Evolutionary conservation across 768 basidiomycete species (phyloP).

Genomic region (Daedaleopsis nitida): DNA sequence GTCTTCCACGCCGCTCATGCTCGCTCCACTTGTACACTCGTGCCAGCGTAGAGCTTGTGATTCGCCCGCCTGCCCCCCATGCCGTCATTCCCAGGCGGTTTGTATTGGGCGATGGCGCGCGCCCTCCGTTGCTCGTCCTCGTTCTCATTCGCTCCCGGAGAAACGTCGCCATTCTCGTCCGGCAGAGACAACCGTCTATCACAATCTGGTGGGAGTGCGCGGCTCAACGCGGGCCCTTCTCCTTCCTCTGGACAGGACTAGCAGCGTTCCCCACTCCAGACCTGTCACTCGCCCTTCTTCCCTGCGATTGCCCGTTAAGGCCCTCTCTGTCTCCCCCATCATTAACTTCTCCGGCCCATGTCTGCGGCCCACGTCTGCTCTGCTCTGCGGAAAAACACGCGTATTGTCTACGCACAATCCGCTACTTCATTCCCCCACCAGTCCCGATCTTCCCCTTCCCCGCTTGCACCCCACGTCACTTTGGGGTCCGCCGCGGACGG

Average conservation of each 20-base stretch:
- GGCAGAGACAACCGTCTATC: slow-evolving; percentile 2
- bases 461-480: slow-evolving; percentile 2
- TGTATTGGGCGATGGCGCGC: background rate
- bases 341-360: slow-evolving; percentile 10
- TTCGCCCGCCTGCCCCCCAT: background rate
- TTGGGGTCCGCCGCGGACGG: slow-evolving; percentile 13
- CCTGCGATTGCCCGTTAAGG: slow-evolving; percentile 1
- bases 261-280: slow-evolving; percentile 14
- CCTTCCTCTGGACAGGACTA: slow-evolving; percentile 14
- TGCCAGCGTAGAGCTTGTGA: slow-evolving; percentile 1
- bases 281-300: slow-evolving; percentile 15
- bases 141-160: slow-evolving; percentile 14
- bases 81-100: slow-evolving; percentile 4
- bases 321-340: background rate
- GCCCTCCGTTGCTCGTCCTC: background rate
- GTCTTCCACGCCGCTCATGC: slow-evolving; percentile 7
- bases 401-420: slow-evolving; percentile 12
- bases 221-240: slow-evolving; percentile 12
- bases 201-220: slow-evolving; percentile 14
- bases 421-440: slow-evolving; percentile 8
- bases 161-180: slow-evolving; percentile 19
- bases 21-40: slow-evolving; percentile 8
- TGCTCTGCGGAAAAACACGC: too few relatives aligned
- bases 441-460: slow-evolving; percentile 13
- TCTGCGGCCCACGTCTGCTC: too few relatives aligned